Evolutionary conservation across 495 filamentous ascomycete genomes (phyloP).

Genomic region (Tuber indicum): DNA sequence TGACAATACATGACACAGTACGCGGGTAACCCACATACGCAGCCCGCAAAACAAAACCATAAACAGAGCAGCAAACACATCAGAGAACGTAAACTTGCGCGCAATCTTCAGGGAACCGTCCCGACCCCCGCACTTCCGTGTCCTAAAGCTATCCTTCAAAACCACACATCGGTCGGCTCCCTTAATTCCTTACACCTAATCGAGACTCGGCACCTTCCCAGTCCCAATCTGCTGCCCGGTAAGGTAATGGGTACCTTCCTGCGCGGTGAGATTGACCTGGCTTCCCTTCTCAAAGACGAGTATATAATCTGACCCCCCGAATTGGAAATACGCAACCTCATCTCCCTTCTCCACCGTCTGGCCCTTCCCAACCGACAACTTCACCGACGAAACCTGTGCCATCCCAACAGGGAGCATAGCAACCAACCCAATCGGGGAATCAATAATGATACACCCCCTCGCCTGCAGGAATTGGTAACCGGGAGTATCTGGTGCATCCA

Average conservation of each 20-base stretch:
- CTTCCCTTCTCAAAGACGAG: conserved; percentile 41
- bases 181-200: not conserved
- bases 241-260: conserved; percentile 14
- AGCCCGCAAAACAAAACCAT: not conserved
- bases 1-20: not conserved
- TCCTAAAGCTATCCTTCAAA: not conserved
- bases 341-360: conserved; percentile 42
- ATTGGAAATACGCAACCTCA: conserved; percentile 46
- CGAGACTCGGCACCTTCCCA: conserved; percentile 9
- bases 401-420: conserved; percentile 47
- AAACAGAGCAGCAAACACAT: not conserved
- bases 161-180: not conserved
- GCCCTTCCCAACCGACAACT: conserved; percentile 40
- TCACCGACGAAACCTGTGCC: conserved; percentile 46
- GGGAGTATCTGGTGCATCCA: conserved; percentile 38
- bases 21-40: too few species aligned
- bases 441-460: conserved; percentile 43
- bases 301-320: conserved; percentile 46
- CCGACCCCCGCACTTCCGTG: not conserved
- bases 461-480: conserved; percentile 46
- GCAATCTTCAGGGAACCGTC: not conserved
- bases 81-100: not conserved
- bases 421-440: conserved; percentile 40
- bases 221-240: conserved; percentile 20
- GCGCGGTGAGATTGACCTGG: conserved; percentile 18